Conservation (phyloP, 2,329 filamentous ascomycete species). For the Chaetothyriales sp. region DNA sequence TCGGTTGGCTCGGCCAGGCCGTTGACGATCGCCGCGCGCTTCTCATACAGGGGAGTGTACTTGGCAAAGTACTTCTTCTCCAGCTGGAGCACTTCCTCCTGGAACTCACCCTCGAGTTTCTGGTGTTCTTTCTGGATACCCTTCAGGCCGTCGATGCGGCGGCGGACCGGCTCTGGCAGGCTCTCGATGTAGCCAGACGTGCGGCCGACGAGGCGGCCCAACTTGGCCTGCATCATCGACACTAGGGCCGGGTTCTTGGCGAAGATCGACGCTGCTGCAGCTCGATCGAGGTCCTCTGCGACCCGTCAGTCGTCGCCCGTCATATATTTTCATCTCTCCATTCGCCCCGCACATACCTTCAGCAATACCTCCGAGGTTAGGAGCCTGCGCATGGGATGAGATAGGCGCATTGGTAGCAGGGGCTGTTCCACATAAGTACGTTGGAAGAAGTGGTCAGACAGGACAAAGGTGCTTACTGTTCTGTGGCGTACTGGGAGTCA, state of each 20-base stretch:
- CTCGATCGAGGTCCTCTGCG: constrained; percentile 79
- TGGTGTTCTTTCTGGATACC: constrained; percentile 98
- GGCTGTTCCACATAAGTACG: constrained; percentile 8
- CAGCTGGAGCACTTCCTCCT: constrained; percentile 91
- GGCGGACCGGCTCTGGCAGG: constrained; percentile 73
- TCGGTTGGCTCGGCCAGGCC: constrained; percentile 72
- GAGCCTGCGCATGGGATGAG: constrained; percentile 91
- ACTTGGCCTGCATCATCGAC: constrained; percentile 93
- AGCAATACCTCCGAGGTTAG: constrained; percentile 84
- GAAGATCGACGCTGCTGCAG: constrained; percentile 77
- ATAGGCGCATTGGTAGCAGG: constrained; percentile 91
- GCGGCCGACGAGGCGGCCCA: constrained; percentile 79
- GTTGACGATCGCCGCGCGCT: constrained; percentile 85
- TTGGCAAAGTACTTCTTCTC: constrained; percentile 99
- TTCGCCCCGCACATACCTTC: constrained; percentile 53
- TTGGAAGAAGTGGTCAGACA: not conserved
- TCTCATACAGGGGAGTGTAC: constrained; percentile 93
- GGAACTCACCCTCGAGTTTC: constrained; percentile 95
- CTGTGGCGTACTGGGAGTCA: constrained; percentile 67
- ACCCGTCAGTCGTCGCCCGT: constrained; percentile 10
- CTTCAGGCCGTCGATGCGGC: constrained; percentile 87
- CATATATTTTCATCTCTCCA: not conserved
- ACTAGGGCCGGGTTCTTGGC: constrained; percentile 90
- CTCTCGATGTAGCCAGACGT: constrained; percentile 98
- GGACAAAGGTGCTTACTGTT: constrained; percentile 46